A percentile compares a stretch with the other conserved stretches of the same genome.
Conservation (phyloP, 139 green algal genomes). For the Pycnococcus provasolii region DNA sequence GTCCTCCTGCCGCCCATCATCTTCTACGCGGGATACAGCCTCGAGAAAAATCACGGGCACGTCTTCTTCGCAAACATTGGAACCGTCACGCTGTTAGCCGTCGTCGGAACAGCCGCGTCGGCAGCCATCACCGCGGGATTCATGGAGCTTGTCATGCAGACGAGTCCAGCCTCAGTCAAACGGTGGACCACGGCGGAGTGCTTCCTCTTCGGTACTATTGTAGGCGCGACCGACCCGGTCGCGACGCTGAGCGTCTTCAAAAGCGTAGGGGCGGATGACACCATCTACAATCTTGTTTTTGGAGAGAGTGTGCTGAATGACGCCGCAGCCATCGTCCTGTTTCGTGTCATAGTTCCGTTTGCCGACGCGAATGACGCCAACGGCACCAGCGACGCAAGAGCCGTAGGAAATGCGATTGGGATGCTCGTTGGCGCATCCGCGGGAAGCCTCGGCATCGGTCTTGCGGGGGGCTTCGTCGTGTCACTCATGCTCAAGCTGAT, state of each 20-base stretch:
- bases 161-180: too few relatives aligned
- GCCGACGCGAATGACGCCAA: too few relatives aligned
- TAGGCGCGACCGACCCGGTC: slow-evolving; percentile 26
- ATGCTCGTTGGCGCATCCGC: too few relatives aligned
- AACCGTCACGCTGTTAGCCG: slow-evolving; percentile 16
- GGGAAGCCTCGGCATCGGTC: too few relatives aligned
- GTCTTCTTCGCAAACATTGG: slow-evolving; percentile 22
- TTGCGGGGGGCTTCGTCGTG: too few relatives aligned
- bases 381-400: too few relatives aligned
- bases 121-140: slow-evolving; percentile 1
- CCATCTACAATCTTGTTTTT: slow-evolving; percentile 20
- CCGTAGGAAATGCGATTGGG: too few relatives aligned
- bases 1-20: slow-evolving; percentile 26
- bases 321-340: slow-evolving; percentile 23
- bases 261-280: slow-evolving; percentile 11
- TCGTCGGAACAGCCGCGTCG: slow-evolving; percentile 23
- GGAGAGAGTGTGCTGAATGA: slow-evolving; percentile 26
- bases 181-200: neutral
- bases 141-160: neutral
- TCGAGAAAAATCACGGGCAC: slow-evolving; percentile 10
- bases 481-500: too few relatives aligned
- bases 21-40: slow-evolving; percentile 17
- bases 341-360: neutral
- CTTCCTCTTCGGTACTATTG: slow-evolving; percentile 22
- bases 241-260: slow-evolving; percentile 23